phyloP scores from a whole-genome alignment of 2,329 filamentous ascomycete genomes.

The Scedosporium apiospermum region DNA sequence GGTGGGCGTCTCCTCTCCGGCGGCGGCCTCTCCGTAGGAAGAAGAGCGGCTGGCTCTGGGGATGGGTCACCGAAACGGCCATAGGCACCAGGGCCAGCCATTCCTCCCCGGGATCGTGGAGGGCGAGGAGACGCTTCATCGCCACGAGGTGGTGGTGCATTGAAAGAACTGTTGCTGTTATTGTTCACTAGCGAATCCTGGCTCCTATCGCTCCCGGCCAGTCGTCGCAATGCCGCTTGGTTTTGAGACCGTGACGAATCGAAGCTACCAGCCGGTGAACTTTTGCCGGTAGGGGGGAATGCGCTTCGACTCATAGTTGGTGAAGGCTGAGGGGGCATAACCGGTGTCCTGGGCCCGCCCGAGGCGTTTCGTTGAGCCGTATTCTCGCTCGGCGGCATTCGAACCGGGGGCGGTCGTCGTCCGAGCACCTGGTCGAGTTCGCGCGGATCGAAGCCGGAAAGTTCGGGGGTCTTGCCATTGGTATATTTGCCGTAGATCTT shows the following conservation, averaged over 20 bases:
- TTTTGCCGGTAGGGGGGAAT: slow-evolving; percentile 12
- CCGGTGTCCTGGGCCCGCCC: slow-evolving; percentile 14
- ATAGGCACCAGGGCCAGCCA: slow-evolving; percentile 22
- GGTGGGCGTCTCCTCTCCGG: slow-evolving; percentile 58
- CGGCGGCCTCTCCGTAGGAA: slow-evolving; percentile 31
- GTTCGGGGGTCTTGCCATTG: slow-evolving; percentile 67
- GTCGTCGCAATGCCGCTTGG: slow-evolving; percentile 33
- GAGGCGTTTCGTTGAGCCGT: not conserved
- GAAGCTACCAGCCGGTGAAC: slow-evolving; percentile 42
- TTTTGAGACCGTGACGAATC: slow-evolving; percentile 36
- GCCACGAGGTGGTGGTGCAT: slow-evolving; percentile 28
- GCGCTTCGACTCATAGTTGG: slow-evolving; percentile 13
- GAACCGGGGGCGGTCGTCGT: slow-evolving; percentile 25
- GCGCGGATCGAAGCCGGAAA: slow-evolving; percentile 72
- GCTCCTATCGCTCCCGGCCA: slow-evolving; percentile 43
- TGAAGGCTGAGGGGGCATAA: slow-evolving; percentile 23
- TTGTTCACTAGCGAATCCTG: slow-evolving; percentile 35
- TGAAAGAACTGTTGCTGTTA: slow-evolving; percentile 33
- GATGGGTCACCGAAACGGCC: slow-evolving; percentile 8
- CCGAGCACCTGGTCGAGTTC: slow-evolving; percentile 69
- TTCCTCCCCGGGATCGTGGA: slow-evolving; percentile 44
- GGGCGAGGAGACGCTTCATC: slow-evolving; percentile 42
- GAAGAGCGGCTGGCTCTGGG: slow-evolving; percentile 11
- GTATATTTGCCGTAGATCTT: slow-evolving; percentile 98
- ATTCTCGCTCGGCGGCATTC: slow-evolving; percentile 11